Evolutionary conservation across 495 filamentous ascomycete species (phyloP), one percentile per base, ranked within the genome.

Genomic region (Penicillium salamii): DNA sequence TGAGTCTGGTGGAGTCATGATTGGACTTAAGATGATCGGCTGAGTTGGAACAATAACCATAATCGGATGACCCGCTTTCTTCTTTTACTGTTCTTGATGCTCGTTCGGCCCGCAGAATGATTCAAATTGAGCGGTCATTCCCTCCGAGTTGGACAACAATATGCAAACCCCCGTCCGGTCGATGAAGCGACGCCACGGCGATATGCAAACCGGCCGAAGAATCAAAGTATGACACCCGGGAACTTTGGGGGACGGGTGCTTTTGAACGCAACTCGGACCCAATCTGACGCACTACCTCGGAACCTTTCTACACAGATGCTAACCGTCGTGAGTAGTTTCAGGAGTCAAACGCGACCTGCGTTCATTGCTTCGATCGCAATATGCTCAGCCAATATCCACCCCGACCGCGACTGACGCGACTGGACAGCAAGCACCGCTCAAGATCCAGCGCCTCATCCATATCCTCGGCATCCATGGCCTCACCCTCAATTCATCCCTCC

Each of bases 321-420:
- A 32, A 32, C 11, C 12, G 4, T 32, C 12, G 11, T 32, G 5
- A 12, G 7, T 6, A 41, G 37, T 42, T 24, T 31, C 24, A 50
- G 38, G 31, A 46, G 20, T 14, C 21, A 14, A 26, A 26, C 15
- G 15, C 38, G 17, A 18, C 38, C n/a, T 72, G 70, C 51, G 49
- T 65, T 20, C 66, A 66, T 48, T 74, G 65, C 50, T 32, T 58
- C 23, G 65, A 63, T 42, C 62, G 62, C 56, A 71, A 57, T 11
- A 67, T 67, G 42, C 28, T 57, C 43, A 70, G 66, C 49, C 61
- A 67, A 32, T 67, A 60, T 52, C 50, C 46, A 13, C 62, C 44
- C 41, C 59, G 55, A 26, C 59, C 56, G 48, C 67, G 50, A 37
- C 35, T 58, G 50, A 55, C 61, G 46, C 58, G 67, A 49, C 28